Evolutionary conservation across 805 yeast species (phyloP).

Genomic region (Huiozyma naganishii): DNA sequence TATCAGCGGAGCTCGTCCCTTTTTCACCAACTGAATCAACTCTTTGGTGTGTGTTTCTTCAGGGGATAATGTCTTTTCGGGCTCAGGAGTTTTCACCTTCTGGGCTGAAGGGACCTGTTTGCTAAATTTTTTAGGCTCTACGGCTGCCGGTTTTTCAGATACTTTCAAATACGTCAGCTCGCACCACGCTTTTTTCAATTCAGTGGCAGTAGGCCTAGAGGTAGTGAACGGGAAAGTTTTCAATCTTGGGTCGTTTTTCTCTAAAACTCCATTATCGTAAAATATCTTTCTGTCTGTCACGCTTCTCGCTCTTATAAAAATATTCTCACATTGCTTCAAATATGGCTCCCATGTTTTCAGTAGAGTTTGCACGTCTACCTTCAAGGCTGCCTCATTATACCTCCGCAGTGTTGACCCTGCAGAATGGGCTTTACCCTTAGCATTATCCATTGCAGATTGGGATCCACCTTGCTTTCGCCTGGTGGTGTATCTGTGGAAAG

Average conservation of each 20-base stretch:
- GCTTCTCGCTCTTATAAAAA: constrained; percentile 77
- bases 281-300: constrained; percentile 51
- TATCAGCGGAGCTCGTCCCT: constrained; percentile 68
- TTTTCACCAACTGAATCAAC: constrained; percentile 48
- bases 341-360: constrained; percentile 53
- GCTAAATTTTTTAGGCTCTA: constrained; percentile 20
- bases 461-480: constrained; percentile 97
- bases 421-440: constrained; percentile 90
- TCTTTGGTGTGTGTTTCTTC: constrained; percentile 48
- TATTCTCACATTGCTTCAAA: constrained; percentile 50
- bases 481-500: constrained; percentile 91
- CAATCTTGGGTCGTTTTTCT: constrained; percentile 49
- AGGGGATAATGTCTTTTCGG: constrained; percentile 15
- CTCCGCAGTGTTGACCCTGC: constrained; percentile 90
- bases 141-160: constrained; percentile 43
- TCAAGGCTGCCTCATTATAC: constrained; percentile 76
- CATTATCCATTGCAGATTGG: constrained; percentile 84
- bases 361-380: constrained; percentile 64
- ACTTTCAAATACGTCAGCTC: constrained; percentile 53
- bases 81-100: constrained; percentile 5
- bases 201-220: constrained; percentile 70
- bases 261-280: constrained; percentile 46
- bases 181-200: constrained; percentile 76
- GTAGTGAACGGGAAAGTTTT: constrained; percentile 81
- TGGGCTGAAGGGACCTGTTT: constrained; percentile 1